Evolutionary conservation across 1,284 basidiomycete genomes (phyloP).

Genomic region (Naganishia sp.): DNA sequence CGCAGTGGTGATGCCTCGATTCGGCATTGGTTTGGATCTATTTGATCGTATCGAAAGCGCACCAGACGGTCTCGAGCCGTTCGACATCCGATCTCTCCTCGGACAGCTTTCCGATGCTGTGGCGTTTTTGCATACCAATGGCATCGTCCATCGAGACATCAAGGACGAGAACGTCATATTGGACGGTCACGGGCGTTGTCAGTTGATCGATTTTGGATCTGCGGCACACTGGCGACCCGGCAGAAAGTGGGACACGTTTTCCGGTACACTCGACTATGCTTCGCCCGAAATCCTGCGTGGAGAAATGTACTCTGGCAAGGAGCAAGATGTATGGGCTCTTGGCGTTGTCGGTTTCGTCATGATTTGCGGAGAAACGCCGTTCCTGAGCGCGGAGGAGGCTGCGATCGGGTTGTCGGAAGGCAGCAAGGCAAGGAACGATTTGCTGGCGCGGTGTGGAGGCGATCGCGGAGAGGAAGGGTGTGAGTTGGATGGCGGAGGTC

Average conservation of each 20-base stretch:
- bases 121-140: conserved; percentile 84
- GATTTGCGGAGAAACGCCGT: conserved; percentile 92
- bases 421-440: conserved; percentile 40
- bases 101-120: conserved; percentile 93
- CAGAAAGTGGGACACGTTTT: conserved; percentile 90
- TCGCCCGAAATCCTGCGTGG: conserved; percentile 95
- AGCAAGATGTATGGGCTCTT: conserved; percentile 97
- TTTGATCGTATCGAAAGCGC: conserved; percentile 93
- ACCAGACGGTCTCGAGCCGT: conserved; percentile 78
- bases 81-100: conserved; percentile 77
- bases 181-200: conserved; percentile 62
- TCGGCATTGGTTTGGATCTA: conserved; percentile 66
- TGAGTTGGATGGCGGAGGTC: conserved; percentile 51
- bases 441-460: conserved; percentile 45
- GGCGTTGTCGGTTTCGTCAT: conserved; percentile 97
- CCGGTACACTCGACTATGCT: conserved; percentile 85
- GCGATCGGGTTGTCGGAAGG: conserved; percentile 50
- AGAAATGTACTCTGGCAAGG: conserved; percentile 90
- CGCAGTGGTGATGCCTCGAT: conserved; percentile 57
- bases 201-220: conserved; percentile 91
- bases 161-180: conserved; percentile 93
- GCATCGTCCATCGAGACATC: conserved; percentile 95
- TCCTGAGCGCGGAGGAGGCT: conserved; percentile 93
- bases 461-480: conserved; percentile 41
- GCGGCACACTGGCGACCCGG: conserved; percentile 71